Conservation (phyloP, 139 green algal genomes). For the Dunaliella primolecta region DNA sequence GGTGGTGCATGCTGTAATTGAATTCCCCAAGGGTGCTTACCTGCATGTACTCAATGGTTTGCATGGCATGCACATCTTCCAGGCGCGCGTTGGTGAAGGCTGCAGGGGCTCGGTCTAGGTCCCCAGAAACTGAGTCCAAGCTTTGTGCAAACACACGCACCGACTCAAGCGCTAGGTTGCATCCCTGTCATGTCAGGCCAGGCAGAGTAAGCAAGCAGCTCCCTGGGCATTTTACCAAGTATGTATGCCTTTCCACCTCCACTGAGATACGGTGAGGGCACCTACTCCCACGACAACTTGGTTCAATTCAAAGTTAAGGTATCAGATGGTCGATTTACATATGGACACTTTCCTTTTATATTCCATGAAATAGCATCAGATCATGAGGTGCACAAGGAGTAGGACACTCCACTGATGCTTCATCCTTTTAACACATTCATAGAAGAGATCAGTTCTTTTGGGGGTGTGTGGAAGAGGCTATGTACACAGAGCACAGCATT, state of each 20-base stretch:
- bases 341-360: too few relatives aligned
- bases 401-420: too few relatives aligned
- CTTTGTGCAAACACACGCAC: slow-evolving; percentile 21
- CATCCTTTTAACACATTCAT: too few relatives aligned
- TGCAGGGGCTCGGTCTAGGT: slow-evolving; percentile 1
- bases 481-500: too few relatives aligned
- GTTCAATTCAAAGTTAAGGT: slow-evolving; percentile 3
- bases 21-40: too few relatives aligned
- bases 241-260: not conserved
- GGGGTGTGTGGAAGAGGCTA: too few relatives aligned
- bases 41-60: slow-evolving; percentile 13
- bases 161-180: slow-evolving; percentile 21
- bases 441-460: too few relatives aligned
- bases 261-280: not conserved
- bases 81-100: slow-evolving; percentile 8
- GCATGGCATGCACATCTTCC: slow-evolving; percentile 16
- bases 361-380: too few relatives aligned
- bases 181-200: slow-evolving; percentile 2
- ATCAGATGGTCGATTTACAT: not conserved
- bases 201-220: not conserved
- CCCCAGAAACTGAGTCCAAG: not conserved
- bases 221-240: not conserved
- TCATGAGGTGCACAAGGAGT: too few relatives aligned
- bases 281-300: not conserved
- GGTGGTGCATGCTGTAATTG: too few relatives aligned